Base-by-base conservation (phyloP, 2,329 filamentous ascomycete genomes). In the Colletotrichum sp. region DNA sequence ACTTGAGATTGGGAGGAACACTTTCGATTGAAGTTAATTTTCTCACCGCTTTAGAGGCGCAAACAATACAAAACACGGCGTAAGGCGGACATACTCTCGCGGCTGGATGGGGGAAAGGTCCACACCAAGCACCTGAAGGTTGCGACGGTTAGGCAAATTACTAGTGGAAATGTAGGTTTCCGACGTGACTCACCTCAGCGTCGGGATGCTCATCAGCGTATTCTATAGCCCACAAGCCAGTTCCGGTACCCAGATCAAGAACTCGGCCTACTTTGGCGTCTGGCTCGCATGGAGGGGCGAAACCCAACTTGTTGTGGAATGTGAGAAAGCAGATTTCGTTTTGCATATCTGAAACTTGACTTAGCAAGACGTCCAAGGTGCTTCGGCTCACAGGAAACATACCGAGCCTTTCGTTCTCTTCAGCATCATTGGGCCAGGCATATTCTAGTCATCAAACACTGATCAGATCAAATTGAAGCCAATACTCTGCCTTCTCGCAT, bases 81-180 rank as follows among this genome's bases (percentile, higher is more conserved):
- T 18, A 3, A 18, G 16, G 36, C 8, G 36, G 8, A 18, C 36
- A 2, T 76, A 85, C 80, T 85, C 82, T 60, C 78, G 79, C 0
- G 86, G 85, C 69, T 88, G 87, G 30, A 85, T 84, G 1, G 84
- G 84, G 6, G 85, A 83, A 5, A 85, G 80, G 69, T 88, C 85
- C 3, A 84, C 84, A 9, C 85, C 85, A 57, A 83, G 82, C 6
- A 86, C 80, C n/a, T 79, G 71, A 32, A 8, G 12, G 26, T 18
- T n/a, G 24, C 7, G 24, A 30, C 24, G 26, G 13, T 59, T 9
- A 59, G 26, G 16, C 26, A 26, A 59, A 26, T 21, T 55, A 26
- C n/a, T 10, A 16, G 49, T 26, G 49, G n/a, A 55, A 55, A 55
- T 21, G 21, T 4, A 21, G 13, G 2, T 24, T 59, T 8, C 10